Evolutionary conservation across 2,329 filamentous ascomycete species (phyloP).

Genomic region (Nothopassalora personata): DNA sequence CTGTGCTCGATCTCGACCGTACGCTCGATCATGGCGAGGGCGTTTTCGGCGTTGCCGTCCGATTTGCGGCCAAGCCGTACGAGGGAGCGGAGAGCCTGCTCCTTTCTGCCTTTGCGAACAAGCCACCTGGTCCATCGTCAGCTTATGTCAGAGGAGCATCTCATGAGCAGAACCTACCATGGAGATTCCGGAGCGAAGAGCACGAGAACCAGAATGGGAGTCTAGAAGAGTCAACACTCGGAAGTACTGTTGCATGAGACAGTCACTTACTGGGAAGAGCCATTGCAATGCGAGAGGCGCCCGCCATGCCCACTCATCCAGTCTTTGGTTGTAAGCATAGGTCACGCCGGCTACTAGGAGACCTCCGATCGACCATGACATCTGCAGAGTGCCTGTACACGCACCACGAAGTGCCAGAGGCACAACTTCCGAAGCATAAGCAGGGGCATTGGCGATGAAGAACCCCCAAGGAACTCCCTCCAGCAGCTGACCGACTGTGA

Average conservation of each 20-base stretch:
- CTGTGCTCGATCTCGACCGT: conserved; percentile 50
- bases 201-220: conserved; percentile 21
- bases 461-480: conserved; percentile 59
- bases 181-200: conserved; percentile 32
- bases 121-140: conserved; percentile 24
- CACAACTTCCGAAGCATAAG: conserved; percentile 55
- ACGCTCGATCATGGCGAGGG: conserved; percentile 35
- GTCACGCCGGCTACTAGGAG: conserved; percentile 50
- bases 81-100: conserved; percentile 34
- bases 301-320: conserved; percentile 39
- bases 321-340: conserved; percentile 46
- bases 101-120: conserved; percentile 32
- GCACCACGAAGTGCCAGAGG: conserved; percentile 51
- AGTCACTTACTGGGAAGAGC: conserved; percentile 44
- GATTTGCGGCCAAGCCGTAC: conserved; percentile 24
- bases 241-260: conserved; percentile 25
- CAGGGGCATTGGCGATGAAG: conserved; percentile 58
- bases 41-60: conserved; percentile 25
- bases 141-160: too few species aligned
- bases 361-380: conserved; percentile 56
- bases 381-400: conserved; percentile 55
- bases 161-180: conserved; percentile 19
- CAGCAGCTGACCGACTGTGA: conserved; percentile 51
- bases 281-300: conserved; percentile 45
- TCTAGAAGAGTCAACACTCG: conserved; percentile 13